These are phyloP conservation scores for Neonectria neomacrospora DNA, from an alignment of 2,329 filamentous ascomycete species.

Conservation along the genomic window DNA sequence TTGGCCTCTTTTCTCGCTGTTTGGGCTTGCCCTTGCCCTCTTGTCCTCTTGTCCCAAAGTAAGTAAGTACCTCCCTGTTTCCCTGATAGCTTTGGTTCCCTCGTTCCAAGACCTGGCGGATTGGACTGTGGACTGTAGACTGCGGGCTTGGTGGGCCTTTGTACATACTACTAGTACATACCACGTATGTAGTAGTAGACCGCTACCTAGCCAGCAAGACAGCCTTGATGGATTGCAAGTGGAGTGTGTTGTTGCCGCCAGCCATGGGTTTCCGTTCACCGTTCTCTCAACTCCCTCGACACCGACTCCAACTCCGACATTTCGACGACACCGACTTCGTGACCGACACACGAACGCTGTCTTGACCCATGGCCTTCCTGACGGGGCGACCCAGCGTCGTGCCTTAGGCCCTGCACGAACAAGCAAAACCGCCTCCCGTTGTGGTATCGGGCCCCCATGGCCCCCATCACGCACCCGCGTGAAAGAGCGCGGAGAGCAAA, in stretches of 20 bases:
- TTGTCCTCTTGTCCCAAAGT: neutral
- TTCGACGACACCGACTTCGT: constrained; percentile 41
- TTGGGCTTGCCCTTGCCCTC: neutral
- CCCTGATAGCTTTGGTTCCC: constrained; percentile 16
- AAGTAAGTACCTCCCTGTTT: constrained; percentile 12
- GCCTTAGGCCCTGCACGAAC: constrained; percentile 38
- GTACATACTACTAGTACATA: constrained; percentile 4
- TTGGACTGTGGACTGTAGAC: constrained; percentile 13
- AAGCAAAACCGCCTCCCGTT: constrained; percentile 30
- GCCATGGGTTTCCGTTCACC: constrained; percentile 33
- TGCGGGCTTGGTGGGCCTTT: constrained; percentile 24
- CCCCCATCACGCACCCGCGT: constrained; percentile 26
- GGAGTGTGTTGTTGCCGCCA: constrained; percentile 30
- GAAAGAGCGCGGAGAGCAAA: constrained; percentile 27
- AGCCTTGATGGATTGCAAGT: constrained; percentile 37
- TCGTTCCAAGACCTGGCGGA: constrained; percentile 26
- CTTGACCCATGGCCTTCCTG: constrained; percentile 41
- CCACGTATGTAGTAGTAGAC: constrained; percentile 16
- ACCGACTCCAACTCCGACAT: constrained; percentile 43
- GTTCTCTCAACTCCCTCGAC: constrained; percentile 37
- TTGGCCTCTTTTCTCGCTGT: constrained; percentile 3
- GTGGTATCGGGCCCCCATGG: constrained; percentile 12
- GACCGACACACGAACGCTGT: constrained; percentile 32
- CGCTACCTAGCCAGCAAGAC: constrained; percentile 36
- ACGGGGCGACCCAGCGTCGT: constrained; percentile 35